Evolutionary conservation across 352 stramenopile species (phyloP), one percentile per base, ranked within the genome.

Genomic region (Chrysophaeum taylorii): DNA sequence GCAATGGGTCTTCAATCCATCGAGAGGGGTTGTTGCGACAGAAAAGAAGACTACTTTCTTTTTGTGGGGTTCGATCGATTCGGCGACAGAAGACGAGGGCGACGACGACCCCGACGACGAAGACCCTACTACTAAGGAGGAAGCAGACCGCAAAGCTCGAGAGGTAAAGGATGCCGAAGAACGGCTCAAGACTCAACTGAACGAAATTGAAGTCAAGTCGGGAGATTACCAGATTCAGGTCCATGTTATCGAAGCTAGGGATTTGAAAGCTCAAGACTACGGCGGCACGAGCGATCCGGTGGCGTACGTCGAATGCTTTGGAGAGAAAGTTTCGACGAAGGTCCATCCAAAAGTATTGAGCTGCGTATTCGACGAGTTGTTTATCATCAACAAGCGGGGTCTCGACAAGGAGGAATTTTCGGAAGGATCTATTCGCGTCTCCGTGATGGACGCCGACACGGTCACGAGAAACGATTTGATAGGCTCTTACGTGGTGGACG

Each of bases 291-390:
- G 4, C 62, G 90, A 96, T 67, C 90, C 90, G 0, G 88, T 96
- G 23, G 89, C 95, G 52, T 93, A 92, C 53, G 86, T 93, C 18
- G 86, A 81, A 71, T 82, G 89, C 0, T 81, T 94, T 18, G 84
- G 81, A n/a, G 84, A 94, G 60, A 91, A 90, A 69, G 88, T 45
- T 88, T 92, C 78, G 88, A 92, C 70, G 78, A 93, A 71, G 75
- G 60, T 78, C 36, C 45, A 69, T 38, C 38, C 74, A 15, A 54
- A 70, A n/a, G 63, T 64, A 31, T 54, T 78, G n/a, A 76, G 70
- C 68, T 90, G 82, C 45, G 85, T 96, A 0, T 94, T 93, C 78
- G 90, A 96, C 73, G 87, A 95, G 71, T 84, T 86, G 16, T 77
- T 96, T 29, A 90, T 90, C 66, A 92, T 96, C 74, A 87, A 92